Conservation (phyloP, 2,329 filamentous ascomycete genomes). For the Hypoxylon rubiginosum region DNA sequence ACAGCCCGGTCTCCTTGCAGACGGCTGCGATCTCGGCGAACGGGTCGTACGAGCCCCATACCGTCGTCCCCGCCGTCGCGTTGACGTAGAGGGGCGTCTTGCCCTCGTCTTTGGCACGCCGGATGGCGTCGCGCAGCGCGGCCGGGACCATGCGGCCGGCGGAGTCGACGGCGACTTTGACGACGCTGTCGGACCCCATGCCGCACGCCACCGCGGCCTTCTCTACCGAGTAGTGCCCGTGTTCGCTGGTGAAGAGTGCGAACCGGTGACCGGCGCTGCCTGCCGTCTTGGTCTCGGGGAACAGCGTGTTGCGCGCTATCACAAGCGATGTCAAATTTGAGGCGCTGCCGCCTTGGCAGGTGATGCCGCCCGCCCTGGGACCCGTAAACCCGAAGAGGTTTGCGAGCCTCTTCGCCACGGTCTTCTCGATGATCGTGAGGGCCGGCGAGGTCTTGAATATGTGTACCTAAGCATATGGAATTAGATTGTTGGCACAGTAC, state of each 20-base stretch:
- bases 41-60: constrained; percentile 89
- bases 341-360: constrained; percentile 74
- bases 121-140: constrained; percentile 73
- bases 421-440: constrained; percentile 88
- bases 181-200: constrained; percentile 80
- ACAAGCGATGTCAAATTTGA: constrained; percentile 79
- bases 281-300: constrained; percentile 78
- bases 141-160: constrained; percentile 78
- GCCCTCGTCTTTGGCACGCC: constrained; percentile 72
- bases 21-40: constrained; percentile 77
- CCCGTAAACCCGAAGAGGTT: constrained; percentile 81
- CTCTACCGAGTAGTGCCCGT: constrained; percentile 95
- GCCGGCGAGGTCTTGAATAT: constrained; percentile 95
- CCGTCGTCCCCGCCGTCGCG: constrained; percentile 93
- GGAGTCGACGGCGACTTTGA: constrained; percentile 79
- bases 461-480: constrained; percentile 73
- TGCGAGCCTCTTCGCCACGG: constrained; percentile 80
- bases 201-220: constrained; percentile 95
- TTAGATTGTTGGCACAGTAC: constrained; percentile 51
- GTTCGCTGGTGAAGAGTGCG: constrained; percentile 86
- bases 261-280: constrained; percentile 78
- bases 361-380: constrained; percentile 72
- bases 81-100: constrained; percentile 95
- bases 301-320: constrained; percentile 86
- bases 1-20: constrained; percentile 79